Conservation (phyloP, 192 early-diverging fungal genomes). For the Lobosporangium transversale region DNA sequence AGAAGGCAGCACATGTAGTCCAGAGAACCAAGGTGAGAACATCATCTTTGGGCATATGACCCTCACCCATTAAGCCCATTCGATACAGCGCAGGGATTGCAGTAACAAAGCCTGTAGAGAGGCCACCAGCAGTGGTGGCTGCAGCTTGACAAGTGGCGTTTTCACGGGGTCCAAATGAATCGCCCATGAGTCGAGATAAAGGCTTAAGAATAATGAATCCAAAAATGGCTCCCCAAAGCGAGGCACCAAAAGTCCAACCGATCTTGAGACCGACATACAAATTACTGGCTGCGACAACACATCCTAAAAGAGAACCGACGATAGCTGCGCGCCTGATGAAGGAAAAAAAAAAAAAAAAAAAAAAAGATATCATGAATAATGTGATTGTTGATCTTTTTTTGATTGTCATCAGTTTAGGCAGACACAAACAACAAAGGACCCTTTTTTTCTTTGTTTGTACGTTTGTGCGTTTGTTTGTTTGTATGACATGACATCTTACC, state of each 20-base stretch:
- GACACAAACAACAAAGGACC: too few relatives aligned
- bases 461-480: background rate
- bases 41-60: constrained; percentile 57
- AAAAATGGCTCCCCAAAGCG: constrained; percentile 65
- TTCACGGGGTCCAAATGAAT: constrained; percentile 72
- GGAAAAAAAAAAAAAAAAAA: background rate
- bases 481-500: constrained; percentile 1
- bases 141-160: constrained; percentile 75
- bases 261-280: constrained; percentile 75
- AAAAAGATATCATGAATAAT: too few relatives aligned
- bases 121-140: constrained; percentile 75
- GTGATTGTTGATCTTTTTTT: too few relatives aligned
- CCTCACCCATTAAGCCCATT: constrained; percentile 61
- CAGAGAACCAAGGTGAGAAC: constrained; percentile 61
- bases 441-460: too few relatives aligned
- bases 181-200: constrained; percentile 54
- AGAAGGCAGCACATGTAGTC: constrained; percentile 69
- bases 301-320: constrained; percentile 69
- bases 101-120: constrained; percentile 69
- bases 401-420: too few relatives aligned
- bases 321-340: constrained; percentile 61
- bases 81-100: constrained; percentile 77
- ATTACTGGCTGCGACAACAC: constrained; percentile 73
- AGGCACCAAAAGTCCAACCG: constrained; percentile 66
- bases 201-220: constrained; percentile 70